These are phyloP conservation scores for Claviceps sp. DNA, from an alignment of 2,329 filamentous ascomycete genomes.

Conservation along the genomic window DNA sequence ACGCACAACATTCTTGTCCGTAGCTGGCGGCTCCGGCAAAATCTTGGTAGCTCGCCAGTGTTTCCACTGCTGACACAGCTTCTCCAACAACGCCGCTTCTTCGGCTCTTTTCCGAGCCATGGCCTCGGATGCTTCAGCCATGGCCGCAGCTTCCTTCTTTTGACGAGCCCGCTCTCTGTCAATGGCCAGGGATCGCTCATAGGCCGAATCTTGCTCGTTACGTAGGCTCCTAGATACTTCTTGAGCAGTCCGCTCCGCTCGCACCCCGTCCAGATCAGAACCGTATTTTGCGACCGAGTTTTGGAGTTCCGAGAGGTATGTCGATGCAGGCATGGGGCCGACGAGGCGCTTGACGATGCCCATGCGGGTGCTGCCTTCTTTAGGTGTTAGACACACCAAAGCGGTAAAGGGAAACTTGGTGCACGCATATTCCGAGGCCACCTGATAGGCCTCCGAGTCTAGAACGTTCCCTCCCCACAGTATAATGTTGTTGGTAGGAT, in stretches of 20 bases:
- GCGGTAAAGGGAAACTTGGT: slow-evolving; percentile 89
- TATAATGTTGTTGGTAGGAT: slow-evolving; percentile 65
- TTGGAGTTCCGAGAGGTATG: slow-evolving; percentile 66
- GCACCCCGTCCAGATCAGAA: slow-evolving; percentile 59
- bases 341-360: slow-evolving; percentile 69
- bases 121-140: slow-evolving; percentile 54
- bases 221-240: slow-evolving; percentile 68
- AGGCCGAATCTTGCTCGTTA: slow-evolving; percentile 84
- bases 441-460: slow-evolving; percentile 89
- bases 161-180: slow-evolving; percentile 75
- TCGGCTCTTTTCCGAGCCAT: slow-evolving; percentile 46
- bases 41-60: slow-evolving; percentile 63
- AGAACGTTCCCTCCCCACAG: slow-evolving; percentile 89
- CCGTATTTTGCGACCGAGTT: slow-evolving; percentile 61
- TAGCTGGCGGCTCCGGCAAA: slow-evolving; percentile 50
- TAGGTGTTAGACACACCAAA: slow-evolving; percentile 75
- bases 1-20: slow-evolving; percentile 57
- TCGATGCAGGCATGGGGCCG: slow-evolving; percentile 54
- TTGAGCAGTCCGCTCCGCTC: slow-evolving; percentile 67
- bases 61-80: slow-evolving; percentile 54
- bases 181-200: slow-evolving; percentile 78
- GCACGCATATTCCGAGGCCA: slow-evolving; percentile 72
- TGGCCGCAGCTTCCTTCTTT: slow-evolving; percentile 60
- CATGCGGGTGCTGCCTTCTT: slow-evolving; percentile 76
- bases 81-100: slow-evolving; percentile 37